Conservation (phyloP, 192 early-diverging fungal genomes). For the Coemansia sp. region DNA sequence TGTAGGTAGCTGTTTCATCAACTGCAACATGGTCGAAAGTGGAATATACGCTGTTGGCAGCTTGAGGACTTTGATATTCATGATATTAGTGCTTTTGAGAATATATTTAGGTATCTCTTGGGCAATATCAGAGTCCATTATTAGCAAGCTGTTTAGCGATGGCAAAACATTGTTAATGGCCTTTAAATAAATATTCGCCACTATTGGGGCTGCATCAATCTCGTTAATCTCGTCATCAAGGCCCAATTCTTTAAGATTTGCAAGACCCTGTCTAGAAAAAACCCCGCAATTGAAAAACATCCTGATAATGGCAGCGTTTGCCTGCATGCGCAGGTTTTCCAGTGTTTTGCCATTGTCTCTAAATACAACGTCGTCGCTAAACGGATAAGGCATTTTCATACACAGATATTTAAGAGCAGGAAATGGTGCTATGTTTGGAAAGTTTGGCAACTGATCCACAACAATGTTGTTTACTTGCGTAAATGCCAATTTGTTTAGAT, state of each 20-base stretch:
- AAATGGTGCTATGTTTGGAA: conserved; percentile 3
- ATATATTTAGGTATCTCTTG: neutral
- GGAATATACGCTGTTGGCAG: neutral
- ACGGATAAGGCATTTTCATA: conserved; percentile 10
- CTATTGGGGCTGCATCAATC: neutral
- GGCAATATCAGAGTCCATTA: conserved; percentile 5
- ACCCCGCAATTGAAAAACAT: conserved; percentile 1
- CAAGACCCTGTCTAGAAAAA: neutral
- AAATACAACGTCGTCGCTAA: conserved; percentile 13
- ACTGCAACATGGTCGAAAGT: neutral
- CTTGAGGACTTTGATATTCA: neutral
- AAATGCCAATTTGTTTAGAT: neutral
- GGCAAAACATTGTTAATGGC: neutral
- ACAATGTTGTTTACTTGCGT: neutral
- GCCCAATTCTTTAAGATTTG: neutral
- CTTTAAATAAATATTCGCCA: neutral
- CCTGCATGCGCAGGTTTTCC: neutral
- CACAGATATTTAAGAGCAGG: neutral
- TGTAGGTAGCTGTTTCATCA: neutral
- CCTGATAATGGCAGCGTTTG: neutral
- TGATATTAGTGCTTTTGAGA: neutral
- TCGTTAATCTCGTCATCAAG: conserved; percentile 1
- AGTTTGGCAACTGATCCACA: neutral
- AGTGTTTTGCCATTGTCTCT: conserved; percentile 3
- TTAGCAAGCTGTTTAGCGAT: neutral